A percentile compares a stretch with the other conserved stretches of the same genome.
Conservation (phyloP, 495 filamentous ascomycete species). For the Podospora bellae-mahoneyi region DNA sequence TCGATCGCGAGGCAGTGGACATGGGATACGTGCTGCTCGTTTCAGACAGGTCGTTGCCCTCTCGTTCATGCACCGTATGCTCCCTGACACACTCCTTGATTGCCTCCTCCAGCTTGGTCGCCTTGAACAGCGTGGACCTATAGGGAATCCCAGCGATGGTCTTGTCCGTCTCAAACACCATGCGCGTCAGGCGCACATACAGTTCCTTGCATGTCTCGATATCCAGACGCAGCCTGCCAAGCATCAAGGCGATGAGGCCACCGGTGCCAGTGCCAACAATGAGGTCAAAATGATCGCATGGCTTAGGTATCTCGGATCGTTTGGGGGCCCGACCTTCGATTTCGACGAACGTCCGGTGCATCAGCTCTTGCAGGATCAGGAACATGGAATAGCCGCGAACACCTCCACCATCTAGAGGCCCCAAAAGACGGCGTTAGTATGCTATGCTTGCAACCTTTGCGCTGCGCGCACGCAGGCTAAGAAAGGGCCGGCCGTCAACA, state of each 20-base stretch:
- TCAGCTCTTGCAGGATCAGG: conserved; percentile 90
- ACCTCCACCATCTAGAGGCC: conserved; percentile 77
- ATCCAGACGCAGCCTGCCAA: conserved; percentile 86
- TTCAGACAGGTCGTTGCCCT: conserved; percentile 65
- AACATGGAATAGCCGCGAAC: conserved; percentile 97
- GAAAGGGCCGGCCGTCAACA: conserved; percentile 24
- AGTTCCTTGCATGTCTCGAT: conserved; percentile 94
- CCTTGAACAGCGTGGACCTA: conserved; percentile 91
- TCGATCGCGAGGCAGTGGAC: conserved; percentile 38
- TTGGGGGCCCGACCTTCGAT: conserved; percentile 76
- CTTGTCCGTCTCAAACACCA: conserved; percentile 97
- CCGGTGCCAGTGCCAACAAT: conserved; percentile 94
- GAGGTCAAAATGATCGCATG: conserved; percentile 97
- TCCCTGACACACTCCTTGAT: conserved; percentile 86
- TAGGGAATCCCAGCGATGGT: conserved; percentile 93
- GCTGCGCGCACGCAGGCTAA: neutral
- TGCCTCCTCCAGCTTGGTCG: conserved; percentile 88
- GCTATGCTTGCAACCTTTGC: no score
- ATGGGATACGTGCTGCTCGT: conserved; percentile 29
- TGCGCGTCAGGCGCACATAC: conserved; percentile 88
- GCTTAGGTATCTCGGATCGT: conserved; percentile 87
- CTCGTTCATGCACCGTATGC: conserved; percentile 74
- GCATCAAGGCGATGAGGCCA: conserved; percentile 93
- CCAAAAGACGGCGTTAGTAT: neutral
- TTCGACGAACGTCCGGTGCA: conserved; percentile 90